A percentile compares a stretch with the other conserved stretches of the same genome.
Conservation (phyloP, 2,329 filamentous ascomycete genomes). For the Exophiala phaeomuriformis region DNA sequence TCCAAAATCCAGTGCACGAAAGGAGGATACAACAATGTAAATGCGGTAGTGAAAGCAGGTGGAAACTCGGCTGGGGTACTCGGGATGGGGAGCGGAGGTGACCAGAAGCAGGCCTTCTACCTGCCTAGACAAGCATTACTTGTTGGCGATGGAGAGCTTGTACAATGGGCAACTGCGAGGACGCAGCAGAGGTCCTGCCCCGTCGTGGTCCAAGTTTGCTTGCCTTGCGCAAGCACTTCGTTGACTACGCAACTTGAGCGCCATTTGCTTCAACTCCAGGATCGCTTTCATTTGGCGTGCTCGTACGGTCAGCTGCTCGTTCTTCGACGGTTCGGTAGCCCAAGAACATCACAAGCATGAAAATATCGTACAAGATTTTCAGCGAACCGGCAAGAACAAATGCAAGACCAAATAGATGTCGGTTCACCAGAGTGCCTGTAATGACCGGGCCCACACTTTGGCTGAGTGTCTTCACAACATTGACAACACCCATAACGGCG, state of each 20-base stretch:
- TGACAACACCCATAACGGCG: conserved; percentile 61
- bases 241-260: background rate
- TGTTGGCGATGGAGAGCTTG: too few species aligned
- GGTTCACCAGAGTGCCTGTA: conserved; percentile 50
- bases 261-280: background rate
- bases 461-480: conserved; percentile 53
- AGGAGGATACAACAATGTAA: background rate
- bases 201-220: background rate
- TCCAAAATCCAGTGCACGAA: background rate
- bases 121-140: too few species aligned
- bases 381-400: conserved; percentile 51
- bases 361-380: conserved; percentile 51
- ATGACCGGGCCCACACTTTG: conserved; percentile 49
- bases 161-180: too few species aligned
- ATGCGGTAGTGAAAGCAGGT: background rate
- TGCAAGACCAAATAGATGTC: conserved; percentile 53
- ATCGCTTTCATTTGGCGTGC: background rate
- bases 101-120: too few species aligned
- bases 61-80: background rate
- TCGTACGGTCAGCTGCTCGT: conserved; percentile 4
- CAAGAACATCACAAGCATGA: conserved; percentile 28
- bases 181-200: too few species aligned
- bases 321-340: conserved; percentile 19
- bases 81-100: background rate
- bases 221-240: background rate